Evolutionary conservation across 2,329 filamentous ascomycete genomes (phyloP).

Genomic region (Cryphonectria parasitica): DNA sequence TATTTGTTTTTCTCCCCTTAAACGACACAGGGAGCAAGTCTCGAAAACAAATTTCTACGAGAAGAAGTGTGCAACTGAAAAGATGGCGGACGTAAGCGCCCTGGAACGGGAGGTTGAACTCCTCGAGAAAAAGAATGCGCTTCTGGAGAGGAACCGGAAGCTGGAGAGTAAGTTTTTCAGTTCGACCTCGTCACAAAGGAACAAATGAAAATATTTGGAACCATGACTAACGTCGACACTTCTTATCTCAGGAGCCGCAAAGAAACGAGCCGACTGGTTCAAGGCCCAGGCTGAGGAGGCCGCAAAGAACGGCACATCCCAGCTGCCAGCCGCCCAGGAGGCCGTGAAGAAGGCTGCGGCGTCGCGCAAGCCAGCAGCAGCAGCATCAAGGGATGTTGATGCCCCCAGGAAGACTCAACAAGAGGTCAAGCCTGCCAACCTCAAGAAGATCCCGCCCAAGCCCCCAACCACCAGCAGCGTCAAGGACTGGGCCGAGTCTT

Average conservation of each 20-base stretch:
- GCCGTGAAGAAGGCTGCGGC: constrained; percentile 12
- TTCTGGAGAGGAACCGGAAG: constrained; percentile 23
- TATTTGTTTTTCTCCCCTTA: not conserved
- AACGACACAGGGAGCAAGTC: not conserved
- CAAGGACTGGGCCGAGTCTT: constrained; percentile 25
- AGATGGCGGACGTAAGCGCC: constrained; percentile 23
- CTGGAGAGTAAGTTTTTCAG: not conserved
- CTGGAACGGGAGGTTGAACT: constrained; percentile 24
- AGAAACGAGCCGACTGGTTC: constrained; percentile 18
- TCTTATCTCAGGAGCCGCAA: constrained; percentile 15
- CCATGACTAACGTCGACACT: constrained; percentile 9
- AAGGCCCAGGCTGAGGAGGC: constrained; percentile 17
- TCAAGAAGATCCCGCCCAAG: constrained; percentile 11
- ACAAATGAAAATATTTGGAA: not conserved
- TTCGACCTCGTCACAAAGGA: not conserved
- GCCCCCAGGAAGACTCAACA: constrained; percentile 5
- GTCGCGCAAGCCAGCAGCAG: constrained; percentile 15
- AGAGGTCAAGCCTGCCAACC: constrained; percentile 8
- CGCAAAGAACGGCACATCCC: constrained; percentile 6
- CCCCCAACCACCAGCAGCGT: constrained; percentile 15
- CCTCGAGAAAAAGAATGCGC: constrained; percentile 24
- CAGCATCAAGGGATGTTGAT: not conserved
- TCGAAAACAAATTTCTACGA: not conserved
- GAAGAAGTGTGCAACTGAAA: not conserved
- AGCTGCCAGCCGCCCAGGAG: not conserved